phyloP scores from a whole-genome alignment of 2,329 filamentous ascomycete species.

The Biscogniauxia sp. region DNA sequence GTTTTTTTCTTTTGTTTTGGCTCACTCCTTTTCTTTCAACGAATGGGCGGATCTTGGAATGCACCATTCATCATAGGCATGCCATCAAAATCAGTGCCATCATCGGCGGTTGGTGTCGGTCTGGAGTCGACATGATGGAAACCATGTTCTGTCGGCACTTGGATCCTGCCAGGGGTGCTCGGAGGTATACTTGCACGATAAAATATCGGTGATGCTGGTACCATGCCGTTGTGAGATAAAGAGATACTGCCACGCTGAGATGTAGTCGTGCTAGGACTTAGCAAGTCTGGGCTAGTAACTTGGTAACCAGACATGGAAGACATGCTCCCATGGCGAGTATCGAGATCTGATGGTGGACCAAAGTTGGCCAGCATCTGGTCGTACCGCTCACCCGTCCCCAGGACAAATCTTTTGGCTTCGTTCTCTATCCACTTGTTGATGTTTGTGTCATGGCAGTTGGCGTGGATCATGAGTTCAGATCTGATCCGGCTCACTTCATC shows the following conservation, averaged over 20 bases:
- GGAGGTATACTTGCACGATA: conserved; percentile 13
- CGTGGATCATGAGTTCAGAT: conserved; percentile 51
- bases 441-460: conserved; percentile 49
- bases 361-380: conserved; percentile 28
- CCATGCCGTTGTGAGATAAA: conserved; percentile 7
- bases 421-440: conserved; percentile 54
- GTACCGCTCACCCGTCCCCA: conserved; percentile 32
- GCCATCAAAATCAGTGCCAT: conserved; percentile 21
- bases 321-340: conserved; percentile 14
- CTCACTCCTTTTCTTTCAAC: background rate
- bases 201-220: conserved; percentile 19
- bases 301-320: conserved; percentile 19
- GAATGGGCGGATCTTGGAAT: conserved; percentile 4
- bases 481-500: conserved; percentile 48
- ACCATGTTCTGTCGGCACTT: background rate
- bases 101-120: conserved; percentile 8
- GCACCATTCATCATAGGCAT: conserved; percentile 16
- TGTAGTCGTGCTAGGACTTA: conserved; percentile 10
- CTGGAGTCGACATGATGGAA: conserved; percentile 3
- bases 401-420: conserved; percentile 49
- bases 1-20: background rate
- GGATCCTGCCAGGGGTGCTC: conserved; percentile 3
- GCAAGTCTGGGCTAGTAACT: conserved; percentile 8
- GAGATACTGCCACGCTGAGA: conserved; percentile 15
- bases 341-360: conserved; percentile 7